Evolutionary conservation across 2,329 filamentous ascomycete species (phyloP), one percentile per base, ranked within the genome.

Genomic region (Dothistroma pini): DNA sequence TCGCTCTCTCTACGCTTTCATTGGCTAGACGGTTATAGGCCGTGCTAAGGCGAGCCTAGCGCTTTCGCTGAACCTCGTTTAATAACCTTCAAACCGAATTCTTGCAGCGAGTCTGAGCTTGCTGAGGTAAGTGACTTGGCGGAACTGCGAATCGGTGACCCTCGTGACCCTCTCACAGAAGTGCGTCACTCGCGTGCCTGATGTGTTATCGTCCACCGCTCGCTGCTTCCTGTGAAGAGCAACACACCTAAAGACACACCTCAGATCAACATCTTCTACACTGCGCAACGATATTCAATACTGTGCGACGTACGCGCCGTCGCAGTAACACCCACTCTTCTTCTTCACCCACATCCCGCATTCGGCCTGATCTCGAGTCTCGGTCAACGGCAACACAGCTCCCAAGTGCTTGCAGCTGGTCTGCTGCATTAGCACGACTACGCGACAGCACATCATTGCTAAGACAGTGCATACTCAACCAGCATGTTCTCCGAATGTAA

Each of bases 401-500:
- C 41, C 41, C 41, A 44, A 44, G 41, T 44, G 41, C 41, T 14
- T 44, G 41, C 41, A 44, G 41, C 41, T 44, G 41, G 41, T 44
- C 41, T 44, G 52, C 52, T 54, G 34, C 31, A 41, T 8, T 29
- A 53, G 31, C 51, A 21, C 31, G 3, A 2, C 25, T 32, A n/a
- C 25, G 31, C 51, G 31, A n/a, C 51, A 34, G 11, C 2, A 35
- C 25, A 53, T 8, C 19, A 53, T n/a, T n/a, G 51, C n/a, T 35
- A n/a, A 16, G n/a, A 29, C 25, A 14, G 21, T 25, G 38, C 31
- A 32, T 52, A 19, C 10, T 44, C 34, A 52, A 29, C 8, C 56
- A 58, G 11, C 44, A 60, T 60, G 58, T 60, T 60, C 47, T 96
- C 91, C 60, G 91, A 96, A 87, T 96, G 91, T 96, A 83, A 79